phyloP scores from a whole-genome alignment of 169 alveolate species.

The Eimeria praecox region DNA sequence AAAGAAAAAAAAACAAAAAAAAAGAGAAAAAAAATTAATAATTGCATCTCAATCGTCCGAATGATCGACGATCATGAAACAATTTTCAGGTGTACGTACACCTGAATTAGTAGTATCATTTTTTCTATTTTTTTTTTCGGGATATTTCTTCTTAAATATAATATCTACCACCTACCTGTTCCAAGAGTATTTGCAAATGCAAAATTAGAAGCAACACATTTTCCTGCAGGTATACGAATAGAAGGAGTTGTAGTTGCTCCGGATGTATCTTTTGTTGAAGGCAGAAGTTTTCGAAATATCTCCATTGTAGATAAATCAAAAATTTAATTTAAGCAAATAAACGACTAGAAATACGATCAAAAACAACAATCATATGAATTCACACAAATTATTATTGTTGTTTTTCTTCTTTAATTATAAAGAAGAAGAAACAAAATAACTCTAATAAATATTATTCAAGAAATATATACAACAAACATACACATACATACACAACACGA shows the following conservation, averaged over 20 bases:
- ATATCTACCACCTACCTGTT: slow-evolving; percentile 51
- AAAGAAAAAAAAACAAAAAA: too few relatives aligned
- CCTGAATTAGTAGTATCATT: too few relatives aligned
- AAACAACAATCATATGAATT: neutral
- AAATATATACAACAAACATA: neutral
- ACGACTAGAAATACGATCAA: too few relatives aligned
- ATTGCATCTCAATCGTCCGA: too few relatives aligned
- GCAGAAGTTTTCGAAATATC: slow-evolving; percentile 67
- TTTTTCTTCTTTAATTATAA: too few relatives aligned
- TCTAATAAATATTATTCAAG: neutral
- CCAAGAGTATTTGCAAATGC: slow-evolving; percentile 74
- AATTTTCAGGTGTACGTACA: too few relatives aligned
- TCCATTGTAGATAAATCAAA: slow-evolving; percentile 33
- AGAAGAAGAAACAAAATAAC: neutral
- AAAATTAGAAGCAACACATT: slow-evolving; percentile 66
- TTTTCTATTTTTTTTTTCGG: too few relatives aligned
- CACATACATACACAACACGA: too few relatives aligned
- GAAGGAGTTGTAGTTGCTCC: neutral
- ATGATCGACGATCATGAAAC: too few relatives aligned
- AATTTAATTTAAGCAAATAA: neutral
- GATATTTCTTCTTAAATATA: too few relatives aligned
- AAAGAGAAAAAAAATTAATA: too few relatives aligned
- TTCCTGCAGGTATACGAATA: slow-evolving; percentile 58
- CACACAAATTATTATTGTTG: neutral
- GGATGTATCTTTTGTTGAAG: slow-evolving; percentile 16